phyloP scores from a whole-genome alignment of 345 rosid species.

The Ceriops zippeliana region DNA sequence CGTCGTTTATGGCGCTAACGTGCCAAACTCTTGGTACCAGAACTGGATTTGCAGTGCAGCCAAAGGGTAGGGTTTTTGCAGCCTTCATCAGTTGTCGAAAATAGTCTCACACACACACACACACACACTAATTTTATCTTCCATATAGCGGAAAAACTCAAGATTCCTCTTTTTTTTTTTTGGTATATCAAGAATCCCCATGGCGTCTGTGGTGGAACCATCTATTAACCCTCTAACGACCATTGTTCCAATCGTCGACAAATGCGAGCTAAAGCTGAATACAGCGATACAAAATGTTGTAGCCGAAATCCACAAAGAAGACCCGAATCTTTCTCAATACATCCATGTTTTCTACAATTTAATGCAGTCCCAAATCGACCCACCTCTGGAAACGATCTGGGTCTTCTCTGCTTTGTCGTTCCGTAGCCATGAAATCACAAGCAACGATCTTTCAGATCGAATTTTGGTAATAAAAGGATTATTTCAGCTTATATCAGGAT shows the following conservation, averaged over 20 bases:
- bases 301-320: conserved; percentile 29
- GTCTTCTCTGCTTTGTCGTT: conserved; percentile 40
- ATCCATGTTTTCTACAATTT: conserved; percentile 34
- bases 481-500: conserved; percentile 43
- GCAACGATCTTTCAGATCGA: conserved; percentile 26
- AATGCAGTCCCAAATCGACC: conserved; percentile 47
- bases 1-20: no score
- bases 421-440: conserved; percentile 17
- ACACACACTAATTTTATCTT: neutral
- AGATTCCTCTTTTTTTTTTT: neutral
- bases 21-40: no score
- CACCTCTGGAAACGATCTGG: conserved; percentile 58
- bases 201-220: neutral
- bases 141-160: neutral
- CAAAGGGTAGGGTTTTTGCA: no score
- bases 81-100: no score
- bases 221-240: conserved; percentile 5
- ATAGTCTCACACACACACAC: no score
- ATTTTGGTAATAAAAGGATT: conserved; percentile 30
- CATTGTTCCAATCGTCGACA: conserved; percentile 23
- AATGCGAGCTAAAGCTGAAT: conserved; percentile 26
- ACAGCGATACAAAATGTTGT: conserved; percentile 32
- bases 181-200: neutral
- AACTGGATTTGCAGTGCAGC: no score
- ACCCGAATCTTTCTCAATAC: conserved; percentile 31